Evolutionary conservation across 73 alveolate genomes (phyloP).

Genomic region (Effrenium voratum): DNA sequence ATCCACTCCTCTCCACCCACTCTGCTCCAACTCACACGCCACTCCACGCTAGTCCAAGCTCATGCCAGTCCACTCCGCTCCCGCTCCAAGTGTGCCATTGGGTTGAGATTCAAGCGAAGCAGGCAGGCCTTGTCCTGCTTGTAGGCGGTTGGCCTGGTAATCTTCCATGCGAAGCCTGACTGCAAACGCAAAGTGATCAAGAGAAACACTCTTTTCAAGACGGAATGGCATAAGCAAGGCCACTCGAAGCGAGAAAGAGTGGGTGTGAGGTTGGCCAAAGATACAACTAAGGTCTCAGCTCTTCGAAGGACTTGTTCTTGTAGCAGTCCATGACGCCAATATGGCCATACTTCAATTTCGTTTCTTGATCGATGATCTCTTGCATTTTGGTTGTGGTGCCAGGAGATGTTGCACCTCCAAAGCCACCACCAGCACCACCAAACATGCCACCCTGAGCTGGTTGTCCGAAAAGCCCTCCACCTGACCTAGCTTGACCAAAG

Average conservation of each 20-base stretch:
- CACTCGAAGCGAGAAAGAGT: neutral
- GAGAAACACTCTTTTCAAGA: neutral
- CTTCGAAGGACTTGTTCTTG: conserved; percentile 84
- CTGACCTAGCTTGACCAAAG: conserved; percentile 40
- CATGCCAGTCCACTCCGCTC: no score
- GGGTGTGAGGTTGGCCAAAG: neutral
- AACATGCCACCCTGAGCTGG: conserved; percentile 69
- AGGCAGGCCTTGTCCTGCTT: conserved; percentile 91
- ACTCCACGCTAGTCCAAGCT: no score
- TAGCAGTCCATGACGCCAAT: conserved; percentile 92
- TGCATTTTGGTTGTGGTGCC: conserved; percentile 90
- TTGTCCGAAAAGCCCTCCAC: conserved; percentile 30
- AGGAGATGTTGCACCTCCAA: conserved; percentile 31
- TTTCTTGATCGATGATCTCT: conserved; percentile 82
- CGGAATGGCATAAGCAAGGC: neutral
- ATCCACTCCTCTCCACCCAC: no score
- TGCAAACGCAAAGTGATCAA: no score
- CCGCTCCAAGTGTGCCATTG: no score
- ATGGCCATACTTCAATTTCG: conserved; percentile 70
- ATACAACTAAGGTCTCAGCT: conserved; percentile 14
- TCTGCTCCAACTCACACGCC: no score
- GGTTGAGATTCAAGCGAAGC: no score
- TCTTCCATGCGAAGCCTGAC: conserved; percentile 91
- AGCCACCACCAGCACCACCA: conserved; percentile 62
- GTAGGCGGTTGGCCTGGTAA: conserved; percentile 87